phyloP scores from a whole-genome alignment of 805 yeast genomes.

The Metschnikowia gelsemii region DNA sequence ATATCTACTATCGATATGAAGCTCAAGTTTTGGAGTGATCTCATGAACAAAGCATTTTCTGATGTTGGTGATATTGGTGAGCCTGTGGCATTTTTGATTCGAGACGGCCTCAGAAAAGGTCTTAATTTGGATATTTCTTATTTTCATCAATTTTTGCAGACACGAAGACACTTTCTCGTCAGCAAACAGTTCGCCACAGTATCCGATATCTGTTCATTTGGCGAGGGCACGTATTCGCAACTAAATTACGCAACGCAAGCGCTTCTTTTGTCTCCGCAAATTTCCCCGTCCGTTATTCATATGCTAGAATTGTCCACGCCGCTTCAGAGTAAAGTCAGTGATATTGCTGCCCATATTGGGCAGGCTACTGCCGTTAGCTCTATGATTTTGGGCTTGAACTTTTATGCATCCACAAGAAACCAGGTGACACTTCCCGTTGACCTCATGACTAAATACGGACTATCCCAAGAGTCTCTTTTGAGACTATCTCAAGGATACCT shows the following conservation, averaged over 20 bases:
- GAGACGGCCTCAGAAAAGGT: constrained; percentile 50
- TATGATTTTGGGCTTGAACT: constrained; percentile 57
- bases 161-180: constrained; percentile 54
- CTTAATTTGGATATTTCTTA: constrained; percentile 51
- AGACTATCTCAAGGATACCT: constrained; percentile 47
- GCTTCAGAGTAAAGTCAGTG: constrained; percentile 49
- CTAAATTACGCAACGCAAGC: constrained; percentile 66
- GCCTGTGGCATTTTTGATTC: constrained; percentile 61
- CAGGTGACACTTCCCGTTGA: constrained; percentile 64
- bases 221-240: constrained; percentile 79
- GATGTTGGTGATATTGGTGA: constrained; percentile 48
- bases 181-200: constrained; percentile 46
- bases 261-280: constrained; percentile 51
- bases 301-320: constrained; percentile 46
- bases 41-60: constrained; percentile 47
- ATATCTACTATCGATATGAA: constrained; percentile 50
- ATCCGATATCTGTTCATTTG: constrained; percentile 67
- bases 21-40: constrained; percentile 74
- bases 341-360: constrained; percentile 76
- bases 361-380: constrained; percentile 75
- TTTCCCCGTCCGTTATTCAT: constrained; percentile 55
- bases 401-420: constrained; percentile 51
- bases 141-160: constrained; percentile 59
- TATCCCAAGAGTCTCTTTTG: constrained; percentile 65
- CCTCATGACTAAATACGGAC: constrained; percentile 47